A percentile compares a stretch with the other conserved stretches of the same genome.
Conservation (phyloP, 2,329 filamentous ascomycete species). For the Lasiodiplodia sp. region DNA sequence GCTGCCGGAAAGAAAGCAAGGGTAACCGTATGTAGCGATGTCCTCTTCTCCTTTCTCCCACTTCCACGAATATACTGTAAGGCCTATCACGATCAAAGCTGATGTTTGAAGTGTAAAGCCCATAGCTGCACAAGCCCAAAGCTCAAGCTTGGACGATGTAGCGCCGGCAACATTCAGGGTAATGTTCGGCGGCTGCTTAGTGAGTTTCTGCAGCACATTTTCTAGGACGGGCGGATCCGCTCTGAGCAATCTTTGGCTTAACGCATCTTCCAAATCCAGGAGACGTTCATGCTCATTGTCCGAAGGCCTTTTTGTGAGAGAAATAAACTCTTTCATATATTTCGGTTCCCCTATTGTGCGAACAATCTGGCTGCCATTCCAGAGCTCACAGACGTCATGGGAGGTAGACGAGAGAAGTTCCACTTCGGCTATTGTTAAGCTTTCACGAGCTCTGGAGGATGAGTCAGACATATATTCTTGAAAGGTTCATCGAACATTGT, state of each 20-base stretch:
- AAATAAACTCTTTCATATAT: neutral
- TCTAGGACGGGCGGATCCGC: too few relatives aligned
- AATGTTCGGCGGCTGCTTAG: neutral
- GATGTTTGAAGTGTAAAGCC: neutral
- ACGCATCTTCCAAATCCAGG: too few relatives aligned
- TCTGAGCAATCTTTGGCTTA: too few relatives aligned
- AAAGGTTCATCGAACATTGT: fast-evolving
- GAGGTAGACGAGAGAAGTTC: neutral
- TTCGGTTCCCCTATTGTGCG: neutral
- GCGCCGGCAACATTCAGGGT: neutral
- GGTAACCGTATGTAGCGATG: neutral
- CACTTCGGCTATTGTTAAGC: neutral
- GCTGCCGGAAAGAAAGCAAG: neutral
- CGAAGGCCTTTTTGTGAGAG: too few relatives aligned
- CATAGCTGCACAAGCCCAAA: neutral
- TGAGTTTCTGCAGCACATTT: too few relatives aligned
- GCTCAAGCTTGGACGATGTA: neutral
- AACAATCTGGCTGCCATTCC: neutral
- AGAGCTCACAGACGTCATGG: neutral
- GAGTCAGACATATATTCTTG: neutral
- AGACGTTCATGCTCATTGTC: too few relatives aligned
- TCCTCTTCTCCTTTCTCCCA: neutral
- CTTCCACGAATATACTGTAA: neutral
- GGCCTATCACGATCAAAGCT: neutral
- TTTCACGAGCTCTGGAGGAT: neutral